A percentile compares a stretch with the other conserved stretches of the same genome.
These are phyloP conservation scores for Phytopythium delawarense DNA, from an alignment of 352 stramenopile genomes.

Conservation along the genomic window DNA sequence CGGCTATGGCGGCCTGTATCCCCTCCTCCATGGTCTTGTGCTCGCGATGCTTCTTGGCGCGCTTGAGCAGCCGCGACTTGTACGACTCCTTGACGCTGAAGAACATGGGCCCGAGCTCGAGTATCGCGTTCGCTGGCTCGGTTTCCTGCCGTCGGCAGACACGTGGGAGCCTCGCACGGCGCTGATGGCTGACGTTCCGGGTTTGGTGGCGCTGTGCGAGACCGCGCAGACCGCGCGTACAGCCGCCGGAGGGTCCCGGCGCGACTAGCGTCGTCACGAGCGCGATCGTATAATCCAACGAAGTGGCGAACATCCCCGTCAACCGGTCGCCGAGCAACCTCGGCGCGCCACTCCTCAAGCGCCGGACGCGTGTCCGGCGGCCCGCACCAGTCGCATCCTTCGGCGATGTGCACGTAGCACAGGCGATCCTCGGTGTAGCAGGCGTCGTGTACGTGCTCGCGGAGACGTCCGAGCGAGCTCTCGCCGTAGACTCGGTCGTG, in stretches of 20 bases:
- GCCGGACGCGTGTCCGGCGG: not conserved
- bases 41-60: conserved; percentile 83
- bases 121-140: conserved; percentile 7
- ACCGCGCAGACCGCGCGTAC: not conserved
- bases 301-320: not conserved
- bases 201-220: not conserved
- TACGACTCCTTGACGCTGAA: conserved; percentile 98
- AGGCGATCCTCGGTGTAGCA: not conserved
- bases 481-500: not conserved
- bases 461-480: not conserved
- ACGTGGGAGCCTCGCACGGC: not conserved
- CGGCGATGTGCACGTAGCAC: not conserved
- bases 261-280: not conserved
- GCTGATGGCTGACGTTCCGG: not conserved
- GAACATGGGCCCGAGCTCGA: conserved; percentile 98
- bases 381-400: not conserved
- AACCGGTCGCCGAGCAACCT: not conserved
- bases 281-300: not conserved
- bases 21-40: conserved; percentile 78
- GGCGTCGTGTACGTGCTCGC: not conserved
- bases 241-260: not conserved
- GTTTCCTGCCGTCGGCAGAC: not conserved
- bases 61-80: conserved; percentile 89
- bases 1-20: conserved; percentile 43
- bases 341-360: not conserved